A percentile compares a stretch with the other conserved stretches of the same genome.
phyloP scores from a whole-genome alignment of 1,284 basidiomycete genomes.

The Pseudozyma thailandica region DNA sequence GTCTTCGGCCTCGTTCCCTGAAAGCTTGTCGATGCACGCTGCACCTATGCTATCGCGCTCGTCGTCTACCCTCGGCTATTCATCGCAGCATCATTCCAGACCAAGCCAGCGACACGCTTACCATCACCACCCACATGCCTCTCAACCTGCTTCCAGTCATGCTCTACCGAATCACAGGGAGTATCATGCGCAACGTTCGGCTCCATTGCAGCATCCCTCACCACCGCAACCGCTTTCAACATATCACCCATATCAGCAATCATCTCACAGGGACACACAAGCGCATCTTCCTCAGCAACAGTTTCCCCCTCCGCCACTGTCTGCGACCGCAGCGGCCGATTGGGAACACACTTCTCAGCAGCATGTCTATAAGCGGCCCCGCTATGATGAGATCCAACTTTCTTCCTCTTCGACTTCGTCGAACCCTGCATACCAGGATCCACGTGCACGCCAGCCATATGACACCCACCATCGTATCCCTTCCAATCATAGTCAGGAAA shows the following conservation, averaged over 20 bases:
- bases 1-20: slow-evolving; percentile 29
- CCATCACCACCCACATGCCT: slow-evolving; percentile 32
- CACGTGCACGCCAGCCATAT: slow-evolving; percentile 18
- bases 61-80: slow-evolving; percentile 26
- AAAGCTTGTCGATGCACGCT: slow-evolving; percentile 20
- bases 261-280: slow-evolving; percentile 3
- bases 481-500: slow-evolving; percentile 35
- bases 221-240: slow-evolving; percentile 7
- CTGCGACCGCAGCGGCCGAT: slow-evolving; percentile 32
- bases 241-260: slow-evolving; percentile 11
- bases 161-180: slow-evolving; percentile 21
- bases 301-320: slow-evolving; percentile 28
- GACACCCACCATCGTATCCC: slow-evolving; percentile 34
- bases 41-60: slow-evolving; percentile 39
- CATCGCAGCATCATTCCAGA: slow-evolving; percentile 20
- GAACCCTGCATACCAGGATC: slow-evolving; percentile 19
- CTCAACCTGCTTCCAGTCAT: slow-evolving; percentile 10
- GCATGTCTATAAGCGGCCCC: slow-evolving; percentile 36
- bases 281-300: slow-evolving; percentile 16
- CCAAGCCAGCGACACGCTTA: slow-evolving; percentile 17
- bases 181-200: slow-evolving; percentile 14
- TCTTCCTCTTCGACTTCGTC: slow-evolving; percentile 26
- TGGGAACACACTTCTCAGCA: slow-evolving; percentile 43
- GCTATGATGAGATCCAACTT: slow-evolving; percentile 31
- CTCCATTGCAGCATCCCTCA: slow-evolving; percentile 6